A percentile compares a stretch with the other conserved stretches of the same genome.
Evolutionary conservation across 1,139 yeast species (phyloP).

Genomic region (Pichia sp.): DNA sequence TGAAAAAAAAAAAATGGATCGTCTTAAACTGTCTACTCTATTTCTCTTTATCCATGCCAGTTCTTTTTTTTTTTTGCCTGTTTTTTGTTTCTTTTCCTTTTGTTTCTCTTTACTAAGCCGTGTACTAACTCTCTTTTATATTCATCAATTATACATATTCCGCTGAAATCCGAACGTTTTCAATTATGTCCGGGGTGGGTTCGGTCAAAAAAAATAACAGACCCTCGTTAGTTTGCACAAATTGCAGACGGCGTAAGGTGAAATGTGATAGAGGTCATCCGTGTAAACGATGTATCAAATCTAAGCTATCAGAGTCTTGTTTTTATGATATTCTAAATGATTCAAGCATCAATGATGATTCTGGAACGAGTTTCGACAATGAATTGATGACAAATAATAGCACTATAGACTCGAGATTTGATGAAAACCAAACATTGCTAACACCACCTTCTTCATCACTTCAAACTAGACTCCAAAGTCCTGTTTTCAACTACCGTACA

Average conservation of each 20-base stretch:
- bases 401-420: neutral
- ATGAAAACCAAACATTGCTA: neutral
- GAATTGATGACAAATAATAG: neutral
- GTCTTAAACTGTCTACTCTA: too few relatives aligned
- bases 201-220: constrained; percentile 8
- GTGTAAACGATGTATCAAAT: constrained; percentile 32
- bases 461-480: neutral
- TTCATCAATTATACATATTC: neutral
- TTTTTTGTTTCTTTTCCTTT: neutral
- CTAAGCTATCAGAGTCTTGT: constrained; percentile 12
- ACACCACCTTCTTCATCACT: neutral
- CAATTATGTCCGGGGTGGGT: neutral
- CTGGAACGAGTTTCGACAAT: neutral
- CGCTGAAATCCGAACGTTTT: neutral
- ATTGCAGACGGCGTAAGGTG: constrained; percentile 24
- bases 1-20: too few relatives aligned
- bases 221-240: constrained; percentile 25
- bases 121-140: neutral
- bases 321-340: neutral
- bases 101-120: neutral
- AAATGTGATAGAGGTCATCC: constrained; percentile 47
- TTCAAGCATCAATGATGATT: neutral
- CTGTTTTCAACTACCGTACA: constrained; percentile 3
- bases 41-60: too few relatives aligned
- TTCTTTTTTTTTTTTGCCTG: neutral